These are phyloP conservation scores for Orobanche coerulescens DNA, from an alignment of 257 asterid species.

Conservation along the genomic window DNA sequence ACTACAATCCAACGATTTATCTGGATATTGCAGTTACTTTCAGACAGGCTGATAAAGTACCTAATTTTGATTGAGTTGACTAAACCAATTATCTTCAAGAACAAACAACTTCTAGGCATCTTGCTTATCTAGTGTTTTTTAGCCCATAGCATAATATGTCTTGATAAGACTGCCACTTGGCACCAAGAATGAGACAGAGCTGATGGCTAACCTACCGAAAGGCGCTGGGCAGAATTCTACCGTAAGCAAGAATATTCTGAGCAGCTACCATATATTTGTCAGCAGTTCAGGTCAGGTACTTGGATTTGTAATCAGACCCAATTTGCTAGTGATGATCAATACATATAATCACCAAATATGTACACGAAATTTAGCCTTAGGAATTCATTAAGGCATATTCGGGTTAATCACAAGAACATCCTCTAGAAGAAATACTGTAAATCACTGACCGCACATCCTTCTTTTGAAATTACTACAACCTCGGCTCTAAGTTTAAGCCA, in stretches of 20 bases:
- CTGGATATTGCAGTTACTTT: neutral
- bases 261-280: neutral
- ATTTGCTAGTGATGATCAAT: neutral
- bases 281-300: neutral
- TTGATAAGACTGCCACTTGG: neutral
- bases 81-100: neutral
- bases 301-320: neutral
- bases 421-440: neutral
- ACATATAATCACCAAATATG: neutral
- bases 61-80: neutral
- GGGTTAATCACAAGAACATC: neutral
- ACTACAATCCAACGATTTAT: neutral
- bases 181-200: neutral
- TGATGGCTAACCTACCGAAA: neutral
- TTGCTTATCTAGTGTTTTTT: neutral
- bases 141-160: constrained; percentile 1
- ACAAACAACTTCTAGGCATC: neutral
- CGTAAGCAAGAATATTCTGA: neutral
- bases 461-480: neutral
- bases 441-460: neutral
- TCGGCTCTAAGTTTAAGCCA: neutral
- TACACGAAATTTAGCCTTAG: neutral
- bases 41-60: neutral
- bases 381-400: neutral
- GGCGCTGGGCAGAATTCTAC: no score